Percentiles rank a stretch among this genome's conserved stretches.
Evolutionary conservation across 495 filamentous ascomycete species (phyloP).

Genomic region (Aspergillus heteromorphus): DNA sequence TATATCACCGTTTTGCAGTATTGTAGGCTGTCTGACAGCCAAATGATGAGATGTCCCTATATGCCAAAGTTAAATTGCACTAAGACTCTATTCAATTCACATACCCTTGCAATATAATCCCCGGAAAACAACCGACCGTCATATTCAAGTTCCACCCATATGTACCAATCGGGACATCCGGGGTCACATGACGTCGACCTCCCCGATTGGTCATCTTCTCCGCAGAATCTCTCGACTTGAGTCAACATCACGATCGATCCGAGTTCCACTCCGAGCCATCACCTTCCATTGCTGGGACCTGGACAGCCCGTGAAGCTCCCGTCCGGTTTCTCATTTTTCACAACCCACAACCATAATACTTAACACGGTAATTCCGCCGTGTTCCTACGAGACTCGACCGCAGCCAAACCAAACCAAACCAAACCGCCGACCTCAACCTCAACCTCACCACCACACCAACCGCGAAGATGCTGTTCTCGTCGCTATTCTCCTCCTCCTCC

Average conservation of each 20-base stretch:
- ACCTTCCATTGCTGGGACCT: background rate
- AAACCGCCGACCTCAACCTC: background rate
- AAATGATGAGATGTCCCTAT: too few species aligned
- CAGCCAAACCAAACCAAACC: background rate
- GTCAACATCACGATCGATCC: background rate
- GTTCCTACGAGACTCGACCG: too few species aligned
- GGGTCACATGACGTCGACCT: background rate
- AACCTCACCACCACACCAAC: background rate
- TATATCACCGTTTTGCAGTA: too few species aligned
- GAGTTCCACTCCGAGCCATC: background rate
- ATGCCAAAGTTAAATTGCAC: too few species aligned
- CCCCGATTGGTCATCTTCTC: background rate
- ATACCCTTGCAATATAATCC: too few species aligned
- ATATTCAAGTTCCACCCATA: too few species aligned
- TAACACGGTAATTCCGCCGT: too few species aligned
- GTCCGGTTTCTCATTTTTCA: background rate
- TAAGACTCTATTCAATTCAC: too few species aligned
- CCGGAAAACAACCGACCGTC: too few species aligned
- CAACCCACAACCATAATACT: background rate
- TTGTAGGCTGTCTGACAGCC: too few species aligned
- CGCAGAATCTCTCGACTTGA: background rate
- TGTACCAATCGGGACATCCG: background rate
- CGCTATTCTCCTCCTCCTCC: slow-evolving; percentile 9
- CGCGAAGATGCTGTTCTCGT: slow-evolving; percentile 5
- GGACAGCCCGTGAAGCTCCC: background rate